Evolutionary conservation across 192 early-diverging fungal species (phyloP).

Genomic region (Backusella mclennaniae): DNA sequence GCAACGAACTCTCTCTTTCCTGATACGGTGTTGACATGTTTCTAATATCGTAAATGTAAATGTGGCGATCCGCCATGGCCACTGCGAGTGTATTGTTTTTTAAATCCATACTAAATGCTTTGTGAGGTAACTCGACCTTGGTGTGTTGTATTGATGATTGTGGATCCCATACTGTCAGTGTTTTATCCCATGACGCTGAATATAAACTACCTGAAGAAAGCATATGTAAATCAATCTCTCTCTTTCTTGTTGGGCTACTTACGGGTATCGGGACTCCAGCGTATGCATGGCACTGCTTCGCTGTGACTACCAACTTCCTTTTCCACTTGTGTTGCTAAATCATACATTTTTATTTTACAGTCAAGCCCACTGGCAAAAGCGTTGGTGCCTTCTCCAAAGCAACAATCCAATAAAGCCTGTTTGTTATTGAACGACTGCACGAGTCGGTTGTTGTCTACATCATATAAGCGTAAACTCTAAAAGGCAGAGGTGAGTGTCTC

Average conservation of each 20-base stretch:
- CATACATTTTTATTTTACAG: constrained; percentile 63
- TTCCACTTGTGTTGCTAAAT: constrained; percentile 55
- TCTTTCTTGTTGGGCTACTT: constrained; percentile 9
- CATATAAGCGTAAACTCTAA: constrained; percentile 81
- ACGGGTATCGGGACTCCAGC: constrained; percentile 51
- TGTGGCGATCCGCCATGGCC: constrained; percentile 74
- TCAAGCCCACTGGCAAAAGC: constrained; percentile 81
- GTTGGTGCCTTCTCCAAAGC: constrained; percentile 57
- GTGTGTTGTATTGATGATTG: constrained; percentile 38
- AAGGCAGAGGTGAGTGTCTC: not conserved
- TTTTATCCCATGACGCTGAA: constrained; percentile 91
- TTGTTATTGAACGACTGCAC: constrained; percentile 57
- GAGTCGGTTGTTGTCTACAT: constrained; percentile 63
- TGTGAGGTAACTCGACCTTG: constrained; percentile 61
- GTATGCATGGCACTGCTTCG: constrained; percentile 69
- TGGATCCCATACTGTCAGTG: constrained; percentile 77
- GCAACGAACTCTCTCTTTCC: constrained; percentile 74
- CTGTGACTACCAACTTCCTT: constrained; percentile 77
- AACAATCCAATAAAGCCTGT: constrained; percentile 76
- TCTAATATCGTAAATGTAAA: constrained; percentile 85
- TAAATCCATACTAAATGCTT: constrained; percentile 85
- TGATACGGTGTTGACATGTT: constrained; percentile 76
- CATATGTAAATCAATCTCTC: not conserved
- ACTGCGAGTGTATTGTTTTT: constrained; percentile 72
- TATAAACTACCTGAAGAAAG: constrained; percentile 56